These are phyloP conservation scores for Solanum arcanum DNA, from an alignment of 257 asterid species.

Conservation along the genomic window DNA sequence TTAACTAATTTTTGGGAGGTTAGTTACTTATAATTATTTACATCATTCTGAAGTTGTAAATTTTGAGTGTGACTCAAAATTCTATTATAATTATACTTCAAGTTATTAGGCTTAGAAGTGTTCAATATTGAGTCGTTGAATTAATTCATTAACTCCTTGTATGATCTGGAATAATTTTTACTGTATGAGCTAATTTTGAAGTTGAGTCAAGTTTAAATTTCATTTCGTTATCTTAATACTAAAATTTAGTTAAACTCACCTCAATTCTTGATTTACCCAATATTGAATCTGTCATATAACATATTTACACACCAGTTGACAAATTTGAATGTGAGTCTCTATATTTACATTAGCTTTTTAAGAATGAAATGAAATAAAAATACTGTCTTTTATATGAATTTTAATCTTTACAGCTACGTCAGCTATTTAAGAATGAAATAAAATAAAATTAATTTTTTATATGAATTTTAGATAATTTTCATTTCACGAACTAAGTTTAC, in stretches of 20 bases:
- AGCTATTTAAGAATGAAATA: no score
- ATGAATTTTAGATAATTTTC: no score
- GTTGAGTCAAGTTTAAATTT: not conserved
- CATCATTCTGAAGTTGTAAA: not conserved
- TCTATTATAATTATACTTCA: not conserved
- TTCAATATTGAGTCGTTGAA: not conserved
- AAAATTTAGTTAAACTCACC: not conserved
- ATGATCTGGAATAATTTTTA: not conserved
- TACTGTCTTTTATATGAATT: not conserved
- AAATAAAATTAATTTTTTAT: no score
- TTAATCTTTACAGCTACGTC: not conserved
- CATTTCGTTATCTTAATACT: not conserved
- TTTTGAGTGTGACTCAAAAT: not conserved
- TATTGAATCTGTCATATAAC: not conserved
- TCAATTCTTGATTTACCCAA: not conserved
- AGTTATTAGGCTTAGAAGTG: not conserved
- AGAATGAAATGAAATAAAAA: not conserved
- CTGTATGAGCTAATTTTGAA: not conserved
- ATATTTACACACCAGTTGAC: not conserved
- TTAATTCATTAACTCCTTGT: not conserved
- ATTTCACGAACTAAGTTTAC: no score
- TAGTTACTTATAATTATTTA: not conserved
- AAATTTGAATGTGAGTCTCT: not conserved
- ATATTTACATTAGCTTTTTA: not conserved
- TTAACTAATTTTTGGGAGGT: not conserved